A percentile compares a stretch with the other conserved stretches of the same genome.
Evolutionary conservation across 345 rosid species (phyloP).

Genomic region (Geranium rotundifolium): DNA sequence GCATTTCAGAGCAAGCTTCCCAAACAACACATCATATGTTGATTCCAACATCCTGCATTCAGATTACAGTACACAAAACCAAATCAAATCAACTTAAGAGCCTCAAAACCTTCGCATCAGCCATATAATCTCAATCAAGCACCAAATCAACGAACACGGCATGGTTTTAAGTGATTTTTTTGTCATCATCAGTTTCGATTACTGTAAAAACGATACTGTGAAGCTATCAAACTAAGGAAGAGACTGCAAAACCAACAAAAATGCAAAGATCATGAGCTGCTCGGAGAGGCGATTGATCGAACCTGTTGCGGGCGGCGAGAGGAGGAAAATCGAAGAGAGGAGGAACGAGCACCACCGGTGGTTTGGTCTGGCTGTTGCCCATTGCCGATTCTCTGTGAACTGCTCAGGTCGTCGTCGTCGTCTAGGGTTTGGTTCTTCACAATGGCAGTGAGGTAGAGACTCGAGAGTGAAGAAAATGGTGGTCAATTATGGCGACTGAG

Average conservation of each 20-base stretch:
- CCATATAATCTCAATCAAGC: background rate
- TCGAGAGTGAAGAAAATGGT: too few species aligned
- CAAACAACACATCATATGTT: slow-evolving; percentile 63
- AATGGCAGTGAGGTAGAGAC: too few species aligned
- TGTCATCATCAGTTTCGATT: background rate
- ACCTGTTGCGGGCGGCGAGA: slow-evolving; percentile 80
- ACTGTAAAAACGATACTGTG: too few species aligned
- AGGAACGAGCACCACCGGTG: slow-evolving; percentile 82
- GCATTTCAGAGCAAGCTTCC: slow-evolving; percentile 68
- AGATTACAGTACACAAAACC: background rate
- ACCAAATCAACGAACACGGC: background rate
- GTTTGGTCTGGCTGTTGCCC: slow-evolving; percentile 55
- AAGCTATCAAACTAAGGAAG: background rate
- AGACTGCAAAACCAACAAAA: background rate
- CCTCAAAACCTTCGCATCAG: background rate
- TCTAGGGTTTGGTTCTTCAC: background rate
- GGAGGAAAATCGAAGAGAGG: slow-evolving; percentile 94
- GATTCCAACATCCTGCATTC: slow-evolving; percentile 76
- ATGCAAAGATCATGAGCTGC: background rate
- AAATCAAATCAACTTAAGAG: background rate
- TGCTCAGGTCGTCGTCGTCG: too few species aligned
- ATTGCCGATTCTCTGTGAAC: slow-evolving; percentile 7
- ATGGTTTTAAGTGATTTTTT: background rate
- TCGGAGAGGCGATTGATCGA: background rate
- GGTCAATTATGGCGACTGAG: too few species aligned